Evolutionary conservation across 768 basidiomycete species (phyloP), one percentile per base, ranked within the genome.

Genomic region (Psilocybe cyanescens): DNA sequence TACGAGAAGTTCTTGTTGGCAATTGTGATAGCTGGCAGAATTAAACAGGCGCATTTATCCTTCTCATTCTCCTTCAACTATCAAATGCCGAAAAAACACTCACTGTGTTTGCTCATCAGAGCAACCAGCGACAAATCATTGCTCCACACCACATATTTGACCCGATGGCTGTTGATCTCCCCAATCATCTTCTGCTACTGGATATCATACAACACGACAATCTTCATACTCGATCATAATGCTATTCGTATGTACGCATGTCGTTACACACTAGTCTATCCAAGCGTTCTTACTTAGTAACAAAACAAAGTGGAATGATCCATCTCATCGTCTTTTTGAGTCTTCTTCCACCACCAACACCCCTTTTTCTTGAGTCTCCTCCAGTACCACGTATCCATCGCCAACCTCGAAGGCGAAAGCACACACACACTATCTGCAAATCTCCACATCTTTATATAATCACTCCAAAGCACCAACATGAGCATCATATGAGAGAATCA

Each of bases 61-160:
- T 14, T 44, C 2, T 14, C n/a, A 5, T 24, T 24, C 2, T 24
- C 24, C 24, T 24, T 24, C 24, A 24, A 24, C 24, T 24, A 2
- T 24, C n/a, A 44, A 44, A 44, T 44, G 14, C 41, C 41, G n/a
- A 35, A 11, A 12, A 44, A 14, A 14, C 3, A 85, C 95, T 72
- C 71, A 97, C 96, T 99, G 75, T 99, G 97, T 72, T 99, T 99
- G 86, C 93, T 94, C 80, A 99, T 83, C 48, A 99, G 80, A 33
- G 97, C 97, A 12, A 99, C 96, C 69, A 94, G 82, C 44, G 87
- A 84, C 17, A 89, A 90, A 67, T 99, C 97, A 16, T 84, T 82
- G 69, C 89, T 96, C 97, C 97, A 99, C 9, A 97, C 83, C 17
- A 93, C 94, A 72, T 99, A 99, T 79, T 99, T 99, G 65, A 99